A percentile compares a stretch with the other conserved stretches of the same genome.
phyloP scores from a whole-genome alignment of 2,329 filamentous ascomycete genomes.

The Hymenoscyphus infarciens region DNA sequence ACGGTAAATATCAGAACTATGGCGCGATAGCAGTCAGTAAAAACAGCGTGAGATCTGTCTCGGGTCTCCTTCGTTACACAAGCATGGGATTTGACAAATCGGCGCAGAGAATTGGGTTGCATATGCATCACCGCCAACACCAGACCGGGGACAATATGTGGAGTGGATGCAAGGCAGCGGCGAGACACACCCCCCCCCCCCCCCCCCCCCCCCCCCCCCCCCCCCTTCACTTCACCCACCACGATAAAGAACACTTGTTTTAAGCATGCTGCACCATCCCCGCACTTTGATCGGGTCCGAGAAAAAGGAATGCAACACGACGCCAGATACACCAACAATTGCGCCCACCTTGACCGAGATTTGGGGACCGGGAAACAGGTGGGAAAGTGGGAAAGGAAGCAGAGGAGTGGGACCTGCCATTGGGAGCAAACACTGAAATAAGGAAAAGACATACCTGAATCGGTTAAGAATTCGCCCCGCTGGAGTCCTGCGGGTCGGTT shows the following conservation, averaged over 20 bases:
- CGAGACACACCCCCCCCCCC: conserved; percentile 1
- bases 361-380: conserved; percentile 4
- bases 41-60: conserved; percentile 17
- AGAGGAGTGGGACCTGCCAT: neutral
- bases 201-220: neutral
- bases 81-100: conserved; percentile 23
- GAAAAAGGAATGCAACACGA: conserved; percentile 13
- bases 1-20: conserved; percentile 49
- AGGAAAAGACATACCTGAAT: conserved; percentile 66
- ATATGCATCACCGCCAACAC: conserved; percentile 11
- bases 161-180: neutral
- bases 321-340: conserved; percentile 2
- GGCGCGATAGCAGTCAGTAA: conserved; percentile 25
- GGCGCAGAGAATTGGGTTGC: conserved; percentile 15
- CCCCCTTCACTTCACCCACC: conserved; percentile 1
- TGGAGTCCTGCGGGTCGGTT: conserved; percentile 54
- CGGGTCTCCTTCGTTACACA: conserved; percentile 20
- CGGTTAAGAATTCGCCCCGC: conserved; percentile 94
- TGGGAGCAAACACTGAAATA: neutral
- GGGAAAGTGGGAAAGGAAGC: neutral
- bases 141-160: neutral
- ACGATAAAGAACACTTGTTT: neutral
- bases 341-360: conserved; percentile 4
- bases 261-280: conserved; percentile 10
- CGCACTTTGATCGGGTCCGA: conserved; percentile 15